Evolutionary conservation across 1,139 yeast genomes (phyloP), one percentile per base, ranked within the genome.

Genomic region (Saccharomyces uvarum): DNA sequence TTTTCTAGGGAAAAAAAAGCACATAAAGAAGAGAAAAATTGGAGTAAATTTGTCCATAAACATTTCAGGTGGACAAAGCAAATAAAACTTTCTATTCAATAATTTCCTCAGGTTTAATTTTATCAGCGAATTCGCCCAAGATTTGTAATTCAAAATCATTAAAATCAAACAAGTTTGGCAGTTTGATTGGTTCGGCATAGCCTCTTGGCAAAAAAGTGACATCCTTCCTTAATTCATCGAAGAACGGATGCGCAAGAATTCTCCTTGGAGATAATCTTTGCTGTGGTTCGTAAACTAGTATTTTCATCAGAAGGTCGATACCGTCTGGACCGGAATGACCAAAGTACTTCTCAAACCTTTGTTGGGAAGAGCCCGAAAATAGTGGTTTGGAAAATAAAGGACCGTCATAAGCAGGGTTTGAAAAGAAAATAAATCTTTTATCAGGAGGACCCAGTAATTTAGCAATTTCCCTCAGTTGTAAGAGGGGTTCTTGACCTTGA

Each of bases 381-480:
- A 84, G 69, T 61, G 86, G 86, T 58, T 83, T 83, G 41, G 86
- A 79, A 68, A 79, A 86, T 76, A 84, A 77, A 55, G 88, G 86
- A 4, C 95, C 95, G 62, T 83, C 78, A 69, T 85, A 86, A 58
- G 80, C 79, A 24, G 91, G 88, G 65, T 86, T 86, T 52, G 86
- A 82, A 63, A 84, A 83, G 71, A 81, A 84, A 61, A 86, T 81
- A 66, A 86, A 86, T 53, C 83, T 78, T 63, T 84, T 85, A 56
- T 73, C 77, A 47, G 87, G 84, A 19, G 93, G 93, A 1, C 95
- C 95, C 64, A 86, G 74, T 56, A 86, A 72, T 68, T 86, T 86
- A 1, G 89, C 81, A 59, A 86, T 86, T 69, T 86, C 95, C 66
- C 87, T 80, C 61, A 86, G 75, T 70, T 86, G 95, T 53, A 84